Evolutionary conservation across 768 basidiomycete species (phyloP).

Genomic region (Leccinum rimulosum): DNA sequence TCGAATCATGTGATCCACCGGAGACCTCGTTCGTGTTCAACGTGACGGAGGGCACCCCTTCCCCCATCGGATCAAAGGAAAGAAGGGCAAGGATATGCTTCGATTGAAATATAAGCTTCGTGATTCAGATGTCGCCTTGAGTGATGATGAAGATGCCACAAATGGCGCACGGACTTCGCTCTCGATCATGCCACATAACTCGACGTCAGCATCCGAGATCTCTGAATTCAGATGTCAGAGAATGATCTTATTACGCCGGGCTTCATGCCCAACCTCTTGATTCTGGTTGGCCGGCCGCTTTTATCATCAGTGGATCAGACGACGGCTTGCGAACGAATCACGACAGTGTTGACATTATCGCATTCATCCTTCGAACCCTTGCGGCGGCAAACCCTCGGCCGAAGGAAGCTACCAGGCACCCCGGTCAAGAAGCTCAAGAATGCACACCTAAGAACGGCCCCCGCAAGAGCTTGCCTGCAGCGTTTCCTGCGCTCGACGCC

Average conservation of each 20-base stretch:
- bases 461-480: constrained; percentile 75
- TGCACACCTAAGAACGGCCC: constrained; percentile 54
- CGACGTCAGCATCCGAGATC: constrained; percentile 58
- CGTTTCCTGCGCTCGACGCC: constrained; percentile 48
- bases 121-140: constrained; percentile 63
- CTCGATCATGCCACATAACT: constrained; percentile 51
- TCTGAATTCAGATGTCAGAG: constrained; percentile 52
- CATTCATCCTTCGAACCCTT: constrained; percentile 71
- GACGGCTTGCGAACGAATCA: constrained; percentile 27
- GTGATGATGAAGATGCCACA: constrained; percentile 52
- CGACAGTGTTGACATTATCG: constrained; percentile 51
- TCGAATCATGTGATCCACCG: constrained; percentile 40
- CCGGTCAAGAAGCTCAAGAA: constrained; percentile 77
- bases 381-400: constrained; percentile 51
- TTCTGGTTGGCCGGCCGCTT: constrained; percentile 64
- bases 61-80: constrained; percentile 42
- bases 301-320: constrained; percentile 40
- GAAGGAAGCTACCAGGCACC: constrained; percentile 65
- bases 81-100: constrained; percentile 35
- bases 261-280: constrained; percentile 43
- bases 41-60: constrained; percentile 56
- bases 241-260: constrained; percentile 71
- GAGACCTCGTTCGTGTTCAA: constrained; percentile 57
- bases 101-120: constrained; percentile 70
- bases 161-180: constrained; percentile 17